A percentile compares a stretch with the other conserved stretches of the same genome.
These are phyloP conservation scores for Amesomyces nigricolor DNA, from an alignment of 2,329 filamentous ascomycete species.

Conservation along the genomic window DNA sequence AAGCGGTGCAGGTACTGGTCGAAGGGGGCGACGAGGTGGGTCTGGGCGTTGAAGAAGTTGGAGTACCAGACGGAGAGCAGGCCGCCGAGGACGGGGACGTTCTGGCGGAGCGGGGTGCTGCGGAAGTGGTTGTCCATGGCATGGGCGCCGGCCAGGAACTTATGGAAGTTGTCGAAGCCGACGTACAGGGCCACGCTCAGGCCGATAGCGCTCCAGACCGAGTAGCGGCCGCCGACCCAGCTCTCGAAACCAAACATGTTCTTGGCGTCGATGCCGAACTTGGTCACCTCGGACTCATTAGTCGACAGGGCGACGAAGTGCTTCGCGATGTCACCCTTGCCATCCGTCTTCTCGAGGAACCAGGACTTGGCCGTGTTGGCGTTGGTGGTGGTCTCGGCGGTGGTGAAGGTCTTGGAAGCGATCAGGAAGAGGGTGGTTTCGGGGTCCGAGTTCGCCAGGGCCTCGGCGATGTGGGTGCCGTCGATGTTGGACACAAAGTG, in stretches of 20 bases:
- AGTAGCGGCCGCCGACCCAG: constrained; percentile 98
- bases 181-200: constrained; percentile 92
- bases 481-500: constrained; percentile 99
- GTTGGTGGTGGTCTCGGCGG: constrained; percentile 93
- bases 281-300: constrained; percentile 90
- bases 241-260: constrained; percentile 99
- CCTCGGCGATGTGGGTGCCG: constrained; percentile 94
- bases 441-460: constrained; percentile 79
- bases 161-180: constrained; percentile 94
- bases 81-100: constrained; percentile 89
- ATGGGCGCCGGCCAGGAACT: constrained; percentile 90
- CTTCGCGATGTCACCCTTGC: constrained; percentile 88
- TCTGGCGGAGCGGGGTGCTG: constrained; percentile 82
- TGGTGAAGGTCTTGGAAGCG: constrained; percentile 99
- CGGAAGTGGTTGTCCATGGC: constrained; percentile 99
- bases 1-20: constrained; percentile 99
- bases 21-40: constrained; percentile 93
- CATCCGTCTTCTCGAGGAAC: constrained; percentile 77
- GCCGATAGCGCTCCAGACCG: constrained; percentile 97
- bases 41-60: constrained; percentile 97
- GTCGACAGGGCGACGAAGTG: constrained; percentile 98
- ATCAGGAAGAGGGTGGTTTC: constrained; percentile 99
- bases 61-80: constrained; percentile 98
- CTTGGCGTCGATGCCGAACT: constrained; percentile 97
- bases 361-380: constrained; percentile 94